Base-by-base conservation (phyloP, 139 green algal genomes). In the Monoraphidium neglectum region DNA sequence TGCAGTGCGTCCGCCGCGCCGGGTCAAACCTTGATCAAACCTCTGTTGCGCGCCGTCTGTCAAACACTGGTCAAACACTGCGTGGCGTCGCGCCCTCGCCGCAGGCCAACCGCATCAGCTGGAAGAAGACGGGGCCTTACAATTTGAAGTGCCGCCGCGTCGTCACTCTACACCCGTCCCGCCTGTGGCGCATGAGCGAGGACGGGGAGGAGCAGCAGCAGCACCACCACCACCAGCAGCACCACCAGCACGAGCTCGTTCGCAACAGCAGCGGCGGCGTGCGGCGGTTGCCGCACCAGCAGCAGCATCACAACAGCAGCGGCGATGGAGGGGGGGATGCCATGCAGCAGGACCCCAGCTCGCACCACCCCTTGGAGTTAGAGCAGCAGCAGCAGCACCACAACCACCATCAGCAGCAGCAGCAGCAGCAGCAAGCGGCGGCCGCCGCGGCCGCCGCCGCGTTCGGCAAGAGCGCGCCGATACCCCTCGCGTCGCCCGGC, bases 61-160 rank as follows among this genome's bases (percentile, higher is more conserved):
- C n/a, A n/a, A n/a, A n/a, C n/a, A n/a, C n/a, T n/a, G n/a, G n/a
- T n/a, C n/a, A n/a, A n/a, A n/a, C n/a, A n/a, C n/a, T n/a, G n/a
- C n/a, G n/a, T n/a, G n/a, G n/a, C n/a, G n/a, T n/a, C n/a, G n/a
- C 43, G 8, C 8, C 43, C 43, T 60, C 32, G 49, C 21, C 77
- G 65, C 65, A 78, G 60, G 46, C 66, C 4, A 65, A 24, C 4
- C 82, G 79, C 12, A 78, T 97, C 2, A 54, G 40, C 24, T 99
- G 96, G 96, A 99, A 99, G 89, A 98, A 98, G 81, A 70, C 86
- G 2, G 92, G 71, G 12, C 88, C 93, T 12, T 99, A 99, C 90
- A 94, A 91, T 82, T 71, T 98, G 57, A 97, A 97, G 78, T 99
- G 96, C 88, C 87, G 92, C 26, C 43, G 43, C 43, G 43, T 51